Percentiles rank a stretch among this genome's conserved stretches.
Conservation (phyloP, 495 filamentous ascomycete species). For the Podospora conica region DNA sequence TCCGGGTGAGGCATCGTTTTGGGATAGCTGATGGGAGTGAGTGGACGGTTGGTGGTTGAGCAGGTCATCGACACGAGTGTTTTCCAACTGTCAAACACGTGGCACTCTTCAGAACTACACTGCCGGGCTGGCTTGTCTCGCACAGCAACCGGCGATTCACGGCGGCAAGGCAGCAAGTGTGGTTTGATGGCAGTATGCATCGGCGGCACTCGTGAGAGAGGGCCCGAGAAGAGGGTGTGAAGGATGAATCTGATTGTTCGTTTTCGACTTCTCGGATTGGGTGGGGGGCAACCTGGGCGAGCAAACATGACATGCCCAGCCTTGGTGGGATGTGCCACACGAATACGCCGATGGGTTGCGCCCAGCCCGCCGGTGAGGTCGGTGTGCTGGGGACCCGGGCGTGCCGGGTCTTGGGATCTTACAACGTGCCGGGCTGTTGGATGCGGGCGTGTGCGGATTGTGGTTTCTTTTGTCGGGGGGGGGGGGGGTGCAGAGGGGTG, state of each 20-base stretch:
- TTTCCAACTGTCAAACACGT: not conserved
- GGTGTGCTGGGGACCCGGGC: not conserved
- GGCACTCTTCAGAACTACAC: not conserved
- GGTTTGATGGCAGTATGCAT: not conserved
- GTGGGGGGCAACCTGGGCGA: not conserved
- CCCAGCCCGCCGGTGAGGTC: not conserved
- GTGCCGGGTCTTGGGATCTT: too few species aligned
- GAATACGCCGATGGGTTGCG: not conserved
- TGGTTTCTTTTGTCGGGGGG: too few species aligned
- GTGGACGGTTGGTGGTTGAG: not conserved
- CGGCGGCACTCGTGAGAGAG: not conserved
- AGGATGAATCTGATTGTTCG: not conserved
- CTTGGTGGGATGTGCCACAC: too few species aligned
- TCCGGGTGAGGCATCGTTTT: not conserved
- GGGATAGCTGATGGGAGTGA: not conserved
- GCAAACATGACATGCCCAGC: not conserved
- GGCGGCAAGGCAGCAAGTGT: not conserved
- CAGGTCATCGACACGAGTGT: not conserved
- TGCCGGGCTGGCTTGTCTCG: not conserved
- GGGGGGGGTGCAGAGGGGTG: too few species aligned
- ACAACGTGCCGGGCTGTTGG: too few species aligned
- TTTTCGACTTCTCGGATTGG: not conserved
- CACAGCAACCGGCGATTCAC: not conserved
- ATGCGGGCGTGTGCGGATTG: too few species aligned
- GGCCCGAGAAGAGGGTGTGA: not conserved